Percentiles rank a stretch among this genome's conserved stretches.
Conservation (phyloP, 345 rosid genomes). For the Cardamine resedifolia region DNA sequence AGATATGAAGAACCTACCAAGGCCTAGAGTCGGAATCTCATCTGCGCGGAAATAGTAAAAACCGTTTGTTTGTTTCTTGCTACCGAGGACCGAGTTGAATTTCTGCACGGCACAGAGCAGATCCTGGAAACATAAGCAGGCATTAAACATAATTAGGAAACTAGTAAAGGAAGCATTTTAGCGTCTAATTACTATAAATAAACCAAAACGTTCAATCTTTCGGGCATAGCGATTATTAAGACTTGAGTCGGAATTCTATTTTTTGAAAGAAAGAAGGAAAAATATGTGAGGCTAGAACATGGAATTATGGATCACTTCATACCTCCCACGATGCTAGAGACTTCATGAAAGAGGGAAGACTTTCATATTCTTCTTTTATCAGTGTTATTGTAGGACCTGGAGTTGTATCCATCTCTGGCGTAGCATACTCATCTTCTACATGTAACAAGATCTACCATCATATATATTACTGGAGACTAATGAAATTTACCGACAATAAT, state of each 20-base stretch:
- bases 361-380: conserved; percentile 56
- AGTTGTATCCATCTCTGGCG: conserved; percentile 30
- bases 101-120: conserved; percentile 66
- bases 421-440: conserved; percentile 37
- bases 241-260: background rate
- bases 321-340: conserved; percentile 91
- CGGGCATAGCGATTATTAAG: background rate
- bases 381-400: conserved; percentile 39
- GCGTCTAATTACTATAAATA: background rate
- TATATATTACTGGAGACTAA: background rate
- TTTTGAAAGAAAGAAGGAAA: background rate
- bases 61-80: conserved; percentile 47
- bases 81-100: conserved; percentile 55
- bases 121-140: conserved; percentile 51
- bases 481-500: background rate
- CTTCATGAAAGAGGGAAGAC: conserved; percentile 73
- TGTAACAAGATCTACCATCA: conserved; percentile 2
- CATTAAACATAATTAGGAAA: background rate
- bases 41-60: conserved; percentile 52
- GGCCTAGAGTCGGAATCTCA: conserved; percentile 62
- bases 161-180: background rate
- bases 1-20: conserved; percentile 47
- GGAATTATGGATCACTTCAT: conserved; percentile 17
- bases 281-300: background rate
- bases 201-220: background rate